Percentiles rank a stretch among this genome's conserved stretches.
phyloP scores from a whole-genome alignment of 2,329 filamentous ascomycete species.

The Fusarium pilosicola region DNA sequence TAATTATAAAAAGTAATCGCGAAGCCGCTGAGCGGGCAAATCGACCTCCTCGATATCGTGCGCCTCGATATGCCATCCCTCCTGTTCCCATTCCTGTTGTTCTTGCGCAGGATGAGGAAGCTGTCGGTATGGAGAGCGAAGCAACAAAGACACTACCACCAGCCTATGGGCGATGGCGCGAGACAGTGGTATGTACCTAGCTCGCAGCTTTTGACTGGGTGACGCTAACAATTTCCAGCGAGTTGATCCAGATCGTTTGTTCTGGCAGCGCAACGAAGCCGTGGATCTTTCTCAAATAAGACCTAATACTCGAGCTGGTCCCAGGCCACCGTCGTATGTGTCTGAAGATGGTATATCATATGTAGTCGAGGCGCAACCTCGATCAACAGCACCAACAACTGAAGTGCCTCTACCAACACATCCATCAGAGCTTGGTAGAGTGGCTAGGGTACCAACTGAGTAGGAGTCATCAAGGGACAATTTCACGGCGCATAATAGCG shows the following conservation, averaged over 20 bases:
- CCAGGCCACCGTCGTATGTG: constrained; percentile 77
- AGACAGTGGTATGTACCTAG: constrained; percentile 74
- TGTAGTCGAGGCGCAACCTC: constrained; percentile 72
- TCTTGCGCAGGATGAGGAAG: constrained; percentile 78
- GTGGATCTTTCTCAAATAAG: constrained; percentile 39
- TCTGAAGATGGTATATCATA: constrained; percentile 81
- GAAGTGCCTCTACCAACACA: constrained; percentile 58
- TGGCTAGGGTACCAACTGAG: constrained; percentile 35
- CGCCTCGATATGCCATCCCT: constrained; percentile 76
- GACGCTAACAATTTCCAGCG: constrained; percentile 57
- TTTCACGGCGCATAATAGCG: background rate
- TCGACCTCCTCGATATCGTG: constrained; percentile 59
- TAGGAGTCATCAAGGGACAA: background rate
- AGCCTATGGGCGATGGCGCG: constrained; percentile 86
- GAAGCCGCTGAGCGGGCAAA: constrained; percentile 32
- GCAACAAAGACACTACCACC: constrained; percentile 73
- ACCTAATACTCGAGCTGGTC: constrained; percentile 43
- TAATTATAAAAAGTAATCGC: constrained; percentile 63
- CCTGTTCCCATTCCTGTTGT: constrained; percentile 79
- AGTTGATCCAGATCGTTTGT: constrained; percentile 82
- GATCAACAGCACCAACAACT: constrained; percentile 63
- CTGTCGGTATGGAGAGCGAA: constrained; percentile 65
- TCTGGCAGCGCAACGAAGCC: constrained; percentile 76
- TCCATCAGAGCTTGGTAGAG: constrained; percentile 56
- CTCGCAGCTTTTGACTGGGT: background rate